Percentiles rank a stretch among this genome's conserved stretches.
These are phyloP conservation scores for Capsaspora owczarzaki DNA, from an alignment of 78 protist genomes.

Conservation along the genomic window DNA sequence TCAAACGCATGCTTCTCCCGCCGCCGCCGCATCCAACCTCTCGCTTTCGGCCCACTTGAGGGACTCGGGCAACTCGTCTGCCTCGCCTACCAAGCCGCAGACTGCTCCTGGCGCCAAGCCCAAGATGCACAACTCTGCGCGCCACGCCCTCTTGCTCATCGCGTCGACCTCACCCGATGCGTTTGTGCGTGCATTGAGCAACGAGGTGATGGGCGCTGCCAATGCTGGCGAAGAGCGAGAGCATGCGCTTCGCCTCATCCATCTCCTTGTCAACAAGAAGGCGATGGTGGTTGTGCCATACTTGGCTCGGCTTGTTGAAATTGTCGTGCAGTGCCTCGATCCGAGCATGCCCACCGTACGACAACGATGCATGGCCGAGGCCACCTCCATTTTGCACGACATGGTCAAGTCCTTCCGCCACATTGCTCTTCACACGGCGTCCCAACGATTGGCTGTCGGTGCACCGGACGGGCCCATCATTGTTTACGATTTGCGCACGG, in stretches of 20 bases:
- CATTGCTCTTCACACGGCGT: constrained; percentile 56
- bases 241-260: background rate
- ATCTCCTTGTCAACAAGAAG: background rate
- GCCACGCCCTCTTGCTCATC: background rate
- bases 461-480: constrained; percentile 54
- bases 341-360: constrained; percentile 59
- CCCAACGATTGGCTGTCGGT: constrained; percentile 68
- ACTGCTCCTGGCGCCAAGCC: no score
- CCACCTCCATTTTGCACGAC: constrained; percentile 52
- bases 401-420: constrained; percentile 63
- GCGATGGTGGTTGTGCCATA: constrained; percentile 32
- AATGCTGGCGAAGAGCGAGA: background rate
- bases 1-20: no score
- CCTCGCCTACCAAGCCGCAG: no score
- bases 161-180: background rate
- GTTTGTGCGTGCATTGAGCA: background rate
- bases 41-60: no score
- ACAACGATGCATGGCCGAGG: constrained; percentile 49
- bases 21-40: no score
- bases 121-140: no score
- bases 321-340: constrained; percentile 50
- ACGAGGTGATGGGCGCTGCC: background rate
- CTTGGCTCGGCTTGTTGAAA: constrained; percentile 39
- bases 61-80: no score
- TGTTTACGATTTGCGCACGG: constrained; percentile 69